These are phyloP conservation scores for Fallopia convolvulus DNA, from an alignment of 148 eudicot genomes.

Conservation along the genomic window DNA sequence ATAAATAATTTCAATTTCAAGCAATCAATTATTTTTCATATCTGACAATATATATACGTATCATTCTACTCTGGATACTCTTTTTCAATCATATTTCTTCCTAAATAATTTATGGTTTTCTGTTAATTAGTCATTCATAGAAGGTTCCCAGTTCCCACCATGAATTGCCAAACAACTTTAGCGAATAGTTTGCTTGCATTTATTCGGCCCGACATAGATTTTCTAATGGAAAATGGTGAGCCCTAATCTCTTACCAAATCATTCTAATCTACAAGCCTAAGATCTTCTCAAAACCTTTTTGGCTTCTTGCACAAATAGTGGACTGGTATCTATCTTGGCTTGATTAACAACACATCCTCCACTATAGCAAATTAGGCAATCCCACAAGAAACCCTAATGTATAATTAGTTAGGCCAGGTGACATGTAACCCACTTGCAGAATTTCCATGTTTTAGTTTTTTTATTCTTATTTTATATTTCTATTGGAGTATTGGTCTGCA, in stretches of 20 bases:
- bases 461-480: neutral
- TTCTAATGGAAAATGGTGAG: neutral
- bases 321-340: slow-evolving; percentile 3
- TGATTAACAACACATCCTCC: slow-evolving; percentile 29
- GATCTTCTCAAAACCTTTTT: neutral
- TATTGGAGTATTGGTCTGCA: neutral
- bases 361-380: slow-evolving; percentile 21
- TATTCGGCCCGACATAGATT: neutral
- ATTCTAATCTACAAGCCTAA: slow-evolving; percentile 1
- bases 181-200: neutral
- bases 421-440: slow-evolving; percentile 25
- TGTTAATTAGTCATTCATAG: too few relatives aligned
- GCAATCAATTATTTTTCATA: neutral
- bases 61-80: neutral
- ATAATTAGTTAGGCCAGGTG: slow-evolving; percentile 37
- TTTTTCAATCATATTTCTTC: neutral
- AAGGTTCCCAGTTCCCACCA: neutral
- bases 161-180: neutral
- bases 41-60: neutral
- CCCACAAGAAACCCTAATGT: slow-evolving; percentile 11
- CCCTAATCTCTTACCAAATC: neutral
- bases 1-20: neutral
- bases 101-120: too few relatives aligned
- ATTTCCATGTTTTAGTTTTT: neutral
- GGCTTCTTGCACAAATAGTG: slow-evolving; percentile 8